Evolutionary conservation across 108 stramenopile species (phyloP).

Genomic region (Schizochytrium sp.): DNA sequence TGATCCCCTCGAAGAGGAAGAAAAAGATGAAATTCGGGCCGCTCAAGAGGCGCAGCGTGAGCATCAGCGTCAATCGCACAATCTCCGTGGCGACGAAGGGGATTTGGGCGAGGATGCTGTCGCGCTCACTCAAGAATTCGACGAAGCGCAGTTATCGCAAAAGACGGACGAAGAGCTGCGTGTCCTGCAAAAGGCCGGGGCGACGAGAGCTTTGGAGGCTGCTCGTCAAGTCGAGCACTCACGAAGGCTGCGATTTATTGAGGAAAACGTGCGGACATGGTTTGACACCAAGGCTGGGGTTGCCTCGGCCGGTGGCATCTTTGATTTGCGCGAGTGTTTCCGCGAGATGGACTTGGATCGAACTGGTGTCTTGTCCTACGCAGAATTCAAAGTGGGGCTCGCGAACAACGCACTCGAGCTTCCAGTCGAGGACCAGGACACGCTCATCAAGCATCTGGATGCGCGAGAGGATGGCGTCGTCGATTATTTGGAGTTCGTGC

Average conservation of each 20-base stretch:
- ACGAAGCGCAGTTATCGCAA: background rate
- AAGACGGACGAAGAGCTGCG: background rate
- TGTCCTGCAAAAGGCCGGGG: background rate
- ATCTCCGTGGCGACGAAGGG: background rate
- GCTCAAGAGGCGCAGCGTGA: background rate
- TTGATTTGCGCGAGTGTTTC: background rate
- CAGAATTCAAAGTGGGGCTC: background rate
- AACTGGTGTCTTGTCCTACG: background rate
- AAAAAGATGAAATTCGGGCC: background rate
- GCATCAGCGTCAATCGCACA: background rate
- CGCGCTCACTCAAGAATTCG: background rate
- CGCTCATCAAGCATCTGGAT: background rate
- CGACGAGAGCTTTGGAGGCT: background rate
- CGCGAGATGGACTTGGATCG: background rate
- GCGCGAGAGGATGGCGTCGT: background rate
- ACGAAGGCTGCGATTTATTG: background rate
- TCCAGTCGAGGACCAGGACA: conserved; percentile 2
- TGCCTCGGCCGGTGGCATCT: background rate
- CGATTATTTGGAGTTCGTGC: background rate
- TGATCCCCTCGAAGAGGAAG: background rate
- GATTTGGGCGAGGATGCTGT: background rate
- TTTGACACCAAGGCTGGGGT: background rate
- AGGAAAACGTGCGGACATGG: background rate
- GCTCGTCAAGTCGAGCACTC: conserved; percentile 11
- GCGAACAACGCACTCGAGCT: background rate